A percentile compares a stretch with the other conserved stretches of the same genome.
Evolutionary conservation across 2,329 filamentous ascomycete genomes (phyloP).

Genomic region (Phialocephala sp.): DNA sequence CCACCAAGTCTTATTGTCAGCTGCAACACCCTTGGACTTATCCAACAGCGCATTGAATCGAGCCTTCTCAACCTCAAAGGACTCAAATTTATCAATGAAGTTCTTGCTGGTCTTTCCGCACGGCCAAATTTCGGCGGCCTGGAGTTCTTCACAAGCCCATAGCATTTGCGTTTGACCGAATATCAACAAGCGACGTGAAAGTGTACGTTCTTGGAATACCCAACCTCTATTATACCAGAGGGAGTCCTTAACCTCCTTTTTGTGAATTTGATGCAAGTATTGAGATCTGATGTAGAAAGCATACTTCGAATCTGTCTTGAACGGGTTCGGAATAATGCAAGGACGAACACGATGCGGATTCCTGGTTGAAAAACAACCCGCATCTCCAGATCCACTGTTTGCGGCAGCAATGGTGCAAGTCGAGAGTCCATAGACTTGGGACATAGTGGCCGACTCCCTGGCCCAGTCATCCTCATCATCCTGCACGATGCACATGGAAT

Average conservation of each 20-base stretch:
- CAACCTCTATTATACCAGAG: slow-evolving; percentile 8
- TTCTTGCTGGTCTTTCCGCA: slow-evolving; percentile 5
- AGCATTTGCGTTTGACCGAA: slow-evolving; percentile 12
- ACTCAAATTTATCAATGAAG: slow-evolving; percentile 14
- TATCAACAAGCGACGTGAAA: slow-evolving; percentile 10
- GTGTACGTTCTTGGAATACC: slow-evolving; percentile 13
- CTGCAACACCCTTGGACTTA: background rate
- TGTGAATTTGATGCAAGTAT: background rate
- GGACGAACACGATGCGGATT: background rate
- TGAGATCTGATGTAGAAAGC: background rate
- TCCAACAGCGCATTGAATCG: slow-evolving; percentile 2
- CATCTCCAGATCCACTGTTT: background rate
- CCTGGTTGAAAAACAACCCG: background rate
- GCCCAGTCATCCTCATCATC: slow-evolving; percentile 16
- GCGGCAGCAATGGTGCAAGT: slow-evolving; percentile 13
- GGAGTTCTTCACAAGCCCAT: slow-evolving; percentile 12
- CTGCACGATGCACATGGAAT: slow-evolving; percentile 18
- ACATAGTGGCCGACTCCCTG: slow-evolving; percentile 15
- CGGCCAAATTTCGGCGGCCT: slow-evolving; percentile 6
- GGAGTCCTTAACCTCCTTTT: slow-evolving; percentile 9
- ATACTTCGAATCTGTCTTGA: background rate
- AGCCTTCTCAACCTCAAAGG: slow-evolving; percentile 5
- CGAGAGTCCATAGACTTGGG: background rate
- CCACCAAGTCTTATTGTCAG: background rate
- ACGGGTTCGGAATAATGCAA: background rate